Base-by-base conservation (phyloP, 345 rosid species). In the Euphorbia peplus region DNA sequence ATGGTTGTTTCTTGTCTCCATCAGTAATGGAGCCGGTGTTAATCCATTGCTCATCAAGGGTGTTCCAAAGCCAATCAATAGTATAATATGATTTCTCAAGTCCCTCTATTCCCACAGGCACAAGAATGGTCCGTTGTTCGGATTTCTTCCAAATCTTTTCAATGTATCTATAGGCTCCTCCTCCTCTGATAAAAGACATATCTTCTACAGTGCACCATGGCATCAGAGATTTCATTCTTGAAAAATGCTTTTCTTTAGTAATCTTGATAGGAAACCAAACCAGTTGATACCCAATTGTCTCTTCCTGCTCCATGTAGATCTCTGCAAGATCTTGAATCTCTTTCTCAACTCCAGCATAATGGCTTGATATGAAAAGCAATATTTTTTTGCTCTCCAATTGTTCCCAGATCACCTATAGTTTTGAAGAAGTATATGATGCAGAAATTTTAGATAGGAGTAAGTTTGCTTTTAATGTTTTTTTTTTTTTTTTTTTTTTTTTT, bases 201-300 rank as follows among this genome's bases (percentile, higher is more conserved):
- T 73, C 75, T 25, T 55, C n/a, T 42, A 83, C 73, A 0, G 68
- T 60, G 78, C 68, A 56, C 86, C 83, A 79, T 0, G 72, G 72
- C 86, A 82, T 79, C 28, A 6, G 48, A 16, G 44, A 52, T 54
- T 67, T 76, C 14, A 75, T 54, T 19, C 21, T 18, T 52, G 24
- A 62, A 14, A 85, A 83, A 5, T 58, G 68, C 6, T 67, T 26
- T 39, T 79, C 70, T 41, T 73, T 54, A 3, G 82, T 46, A 68
- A 0, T 83, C 83, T 79, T 78, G 5, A 85, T 35, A 2, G 87
- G 87, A 21, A 85, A 71, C 89, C 87, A 85, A 42, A 83, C 69
- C n/a, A 83, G 61, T 63, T 74, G 84, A 15, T 79, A 72, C 16
- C 46, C 73, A 63, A 2, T 8, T 30, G 63, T 60, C 22, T 18